phyloP scores from a whole-genome alignment of 2,329 filamentous ascomycete species.

The Calcarisporium arbuscula region DNA sequence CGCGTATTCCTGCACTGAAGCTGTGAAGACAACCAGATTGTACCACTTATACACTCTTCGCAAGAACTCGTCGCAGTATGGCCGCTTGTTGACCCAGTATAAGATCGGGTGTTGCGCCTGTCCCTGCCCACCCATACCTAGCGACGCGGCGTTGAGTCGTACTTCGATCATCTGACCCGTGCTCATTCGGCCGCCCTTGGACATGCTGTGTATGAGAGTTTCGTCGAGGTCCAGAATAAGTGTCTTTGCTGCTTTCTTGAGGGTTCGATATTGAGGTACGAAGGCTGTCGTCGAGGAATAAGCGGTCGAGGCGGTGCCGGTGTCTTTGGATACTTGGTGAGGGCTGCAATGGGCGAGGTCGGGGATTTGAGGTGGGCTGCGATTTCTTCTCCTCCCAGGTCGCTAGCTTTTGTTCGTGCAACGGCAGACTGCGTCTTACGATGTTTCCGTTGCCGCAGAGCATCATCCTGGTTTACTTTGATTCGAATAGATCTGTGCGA shows the following conservation, averaged over 20 bases:
- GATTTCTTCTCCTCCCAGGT: conserved; percentile 41
- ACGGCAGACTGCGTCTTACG: conserved; percentile 51
- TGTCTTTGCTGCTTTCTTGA: conserved; percentile 72
- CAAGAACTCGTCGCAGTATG: conserved; percentile 93
- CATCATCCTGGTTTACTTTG: conserved; percentile 78
- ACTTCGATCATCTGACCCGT: conserved; percentile 99
- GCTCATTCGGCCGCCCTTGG: conserved; percentile 91
- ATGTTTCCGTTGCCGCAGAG: conserved; percentile 65
- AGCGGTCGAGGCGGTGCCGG: conserved; percentile 85
- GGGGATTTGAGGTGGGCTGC: conserved; percentile 89
- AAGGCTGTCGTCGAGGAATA: conserved; percentile 82
- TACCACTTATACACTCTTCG: conserved; percentile 95
- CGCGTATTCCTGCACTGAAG: conserved; percentile 96
- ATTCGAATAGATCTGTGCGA: conserved; percentile 80
- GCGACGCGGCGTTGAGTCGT: conserved; percentile 67
- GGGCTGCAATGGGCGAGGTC: conserved; percentile 68
- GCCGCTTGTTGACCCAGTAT: conserved; percentile 98
- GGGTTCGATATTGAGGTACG: conserved; percentile 63
- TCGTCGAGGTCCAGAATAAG: conserved; percentile 94
- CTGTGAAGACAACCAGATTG: conserved; percentile 93
- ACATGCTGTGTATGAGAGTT: conserved; percentile 96
- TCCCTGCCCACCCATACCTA: conserved; percentile 63
- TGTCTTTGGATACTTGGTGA: conserved; percentile 86
- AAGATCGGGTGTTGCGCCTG: conserved; percentile 86
- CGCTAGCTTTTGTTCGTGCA: conserved; percentile 33